Evolutionary conservation across 176 grass and related monocot species (phyloP).

Genomic region (Thinopyrum elongatum): DNA sequence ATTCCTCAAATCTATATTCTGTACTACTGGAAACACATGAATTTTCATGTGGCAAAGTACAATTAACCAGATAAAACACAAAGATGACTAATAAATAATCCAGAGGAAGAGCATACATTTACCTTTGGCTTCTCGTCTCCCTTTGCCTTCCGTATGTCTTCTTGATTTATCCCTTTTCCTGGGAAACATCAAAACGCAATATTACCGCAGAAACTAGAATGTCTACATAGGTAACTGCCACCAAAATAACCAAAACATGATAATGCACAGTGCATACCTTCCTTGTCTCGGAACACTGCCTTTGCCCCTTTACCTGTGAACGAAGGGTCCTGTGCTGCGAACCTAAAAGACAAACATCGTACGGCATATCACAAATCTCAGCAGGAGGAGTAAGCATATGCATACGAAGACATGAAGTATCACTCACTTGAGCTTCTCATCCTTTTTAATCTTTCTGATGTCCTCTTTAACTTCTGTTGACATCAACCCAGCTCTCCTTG

Average conservation of each 20-base stretch:
- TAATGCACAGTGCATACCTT: constrained; percentile 39
- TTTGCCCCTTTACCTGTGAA: constrained; percentile 69
- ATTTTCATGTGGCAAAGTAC: constrained; percentile 17
- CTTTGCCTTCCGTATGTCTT: constrained; percentile 69
- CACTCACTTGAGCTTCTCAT: constrained; percentile 58
- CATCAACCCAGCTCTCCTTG: constrained; percentile 55
- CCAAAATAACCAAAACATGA: constrained; percentile 18
- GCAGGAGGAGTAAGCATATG: neutral
- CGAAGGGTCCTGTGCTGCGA: constrained; percentile 59
- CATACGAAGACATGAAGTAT: neutral
- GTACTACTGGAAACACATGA: neutral
- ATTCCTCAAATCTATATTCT: neutral
- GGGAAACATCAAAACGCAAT: constrained; percentile 30
- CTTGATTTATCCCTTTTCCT: constrained; percentile 74
- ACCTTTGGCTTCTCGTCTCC: constrained; percentile 84
- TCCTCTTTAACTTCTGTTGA: constrained; percentile 68
- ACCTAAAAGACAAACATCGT: constrained; percentile 43
- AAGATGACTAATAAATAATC: neutral
- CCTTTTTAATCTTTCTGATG: constrained; percentile 60
- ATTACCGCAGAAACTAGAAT: constrained; percentile 7
- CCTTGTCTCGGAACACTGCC: constrained; percentile 71
- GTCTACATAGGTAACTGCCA: neutral
- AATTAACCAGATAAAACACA: constrained; percentile 7
- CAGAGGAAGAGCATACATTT: constrained; percentile 12
- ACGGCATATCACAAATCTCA: constrained; percentile 24